These are phyloP conservation scores for Kazachstania psychrophila DNA, from an alignment of 805 yeast genomes.

Conservation along the genomic window DNA sequence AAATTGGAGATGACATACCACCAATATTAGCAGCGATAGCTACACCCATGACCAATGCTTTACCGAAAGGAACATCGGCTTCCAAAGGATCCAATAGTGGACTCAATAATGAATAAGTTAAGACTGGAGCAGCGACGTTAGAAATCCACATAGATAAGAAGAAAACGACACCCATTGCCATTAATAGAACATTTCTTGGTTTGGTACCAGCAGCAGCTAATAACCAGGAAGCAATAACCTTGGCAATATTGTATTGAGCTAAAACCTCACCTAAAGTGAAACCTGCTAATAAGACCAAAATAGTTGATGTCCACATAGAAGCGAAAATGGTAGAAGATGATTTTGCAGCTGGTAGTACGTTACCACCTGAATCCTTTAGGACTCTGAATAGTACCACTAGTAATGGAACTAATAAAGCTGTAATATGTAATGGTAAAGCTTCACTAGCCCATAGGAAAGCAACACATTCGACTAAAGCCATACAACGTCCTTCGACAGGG, in stretches of 20 bases:
- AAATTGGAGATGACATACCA: conserved; percentile 94
- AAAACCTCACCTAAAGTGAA: conserved; percentile 89
- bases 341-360: conserved; percentile 51
- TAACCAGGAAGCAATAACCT: conserved; percentile 76
- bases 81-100: conserved; percentile 77
- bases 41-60: conserved; percentile 79
- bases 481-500: conserved; percentile 49
- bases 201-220: conserved; percentile 72
- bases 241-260: conserved; percentile 83
- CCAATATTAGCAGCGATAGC: conserved; percentile 89
- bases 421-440: conserved; percentile 85
- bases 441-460: conserved; percentile 92
- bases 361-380: conserved; percentile 41
- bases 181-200: conserved; percentile 65
- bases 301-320: conserved; percentile 91
- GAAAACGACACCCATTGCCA: conserved; percentile 77
- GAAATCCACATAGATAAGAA: conserved; percentile 92
- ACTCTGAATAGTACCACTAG: conserved; percentile 65
- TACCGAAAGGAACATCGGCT: conserved; percentile 67
- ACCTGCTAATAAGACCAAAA: conserved; percentile 83
- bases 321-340: conserved; percentile 64
- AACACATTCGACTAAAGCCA: conserved; percentile 54
- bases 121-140: conserved; percentile 93
- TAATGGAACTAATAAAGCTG: conserved; percentile 76
- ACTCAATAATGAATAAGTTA: conserved; percentile 78